Conservation (phyloP, 495 filamentous ascomycete species). For the Aspergillus nanangensis region DNA sequence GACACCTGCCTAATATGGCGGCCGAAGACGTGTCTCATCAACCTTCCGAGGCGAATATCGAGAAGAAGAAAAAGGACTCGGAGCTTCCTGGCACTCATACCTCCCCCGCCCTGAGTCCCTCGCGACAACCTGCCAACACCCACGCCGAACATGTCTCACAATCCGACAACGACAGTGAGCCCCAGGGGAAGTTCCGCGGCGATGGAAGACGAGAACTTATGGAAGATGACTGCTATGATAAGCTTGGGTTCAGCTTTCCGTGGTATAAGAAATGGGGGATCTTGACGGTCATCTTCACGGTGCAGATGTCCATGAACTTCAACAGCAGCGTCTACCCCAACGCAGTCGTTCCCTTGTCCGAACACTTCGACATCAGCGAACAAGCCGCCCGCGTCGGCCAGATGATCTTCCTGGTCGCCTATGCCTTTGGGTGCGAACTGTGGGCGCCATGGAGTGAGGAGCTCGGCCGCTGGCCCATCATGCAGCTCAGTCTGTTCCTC, state of each 20-base stretch:
- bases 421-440: constrained; percentile 77
- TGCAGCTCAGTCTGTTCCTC: constrained; percentile 64
- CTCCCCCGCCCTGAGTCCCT: constrained; percentile 6
- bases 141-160: constrained; percentile 20
- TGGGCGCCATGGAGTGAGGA: constrained; percentile 85
- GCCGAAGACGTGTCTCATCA: not conserved
- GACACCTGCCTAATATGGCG: not conserved
- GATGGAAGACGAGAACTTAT: constrained; percentile 54
- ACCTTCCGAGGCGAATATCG: not conserved
- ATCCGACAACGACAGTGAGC: constrained; percentile 15
- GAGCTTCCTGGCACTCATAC: not conserved
- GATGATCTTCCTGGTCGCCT: constrained; percentile 66
- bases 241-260: constrained; percentile 62
- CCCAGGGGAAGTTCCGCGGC: constrained; percentile 2
- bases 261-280: constrained; percentile 73
- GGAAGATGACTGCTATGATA: constrained; percentile 57
- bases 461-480: constrained; percentile 66
- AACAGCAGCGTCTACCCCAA: constrained; percentile 72
- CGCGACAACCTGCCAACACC: constrained; percentile 5
- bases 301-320: constrained; percentile 85
- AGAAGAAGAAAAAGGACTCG: constrained; percentile 3
- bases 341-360: constrained; percentile 54
- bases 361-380: constrained; percentile 58
- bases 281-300: constrained; percentile 66
- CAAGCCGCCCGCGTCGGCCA: constrained; percentile 64